phyloP scores from a whole-genome alignment of 2,329 filamentous ascomycete species.

The Fusarium sp. region DNA sequence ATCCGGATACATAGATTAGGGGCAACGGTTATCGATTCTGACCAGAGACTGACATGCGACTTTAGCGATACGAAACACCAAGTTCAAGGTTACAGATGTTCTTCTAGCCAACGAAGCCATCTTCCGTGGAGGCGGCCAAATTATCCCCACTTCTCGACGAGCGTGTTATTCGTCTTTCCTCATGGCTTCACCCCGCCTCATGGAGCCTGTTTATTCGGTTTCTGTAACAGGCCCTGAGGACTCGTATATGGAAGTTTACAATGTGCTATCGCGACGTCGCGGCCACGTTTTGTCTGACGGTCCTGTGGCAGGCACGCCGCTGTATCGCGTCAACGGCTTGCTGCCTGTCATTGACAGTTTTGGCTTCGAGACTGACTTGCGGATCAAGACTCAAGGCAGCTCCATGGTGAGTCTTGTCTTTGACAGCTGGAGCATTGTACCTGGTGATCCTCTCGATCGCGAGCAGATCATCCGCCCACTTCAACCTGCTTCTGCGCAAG shows the following conservation, averaged over 20 bases:
- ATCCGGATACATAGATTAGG: constrained; percentile 12
- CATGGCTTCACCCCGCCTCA: constrained; percentile 94
- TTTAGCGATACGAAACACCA: constrained; percentile 92
- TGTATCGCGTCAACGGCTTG: constrained; percentile 91
- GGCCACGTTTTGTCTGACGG: constrained; percentile 96
- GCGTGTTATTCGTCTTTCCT: constrained; percentile 97
- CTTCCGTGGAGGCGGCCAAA: constrained; percentile 94
- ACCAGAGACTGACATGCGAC: constrained; percentile 45
- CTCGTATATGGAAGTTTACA: constrained; percentile 89
- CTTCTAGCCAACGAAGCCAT: constrained; percentile 90
- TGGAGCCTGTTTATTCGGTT: constrained; percentile 95
- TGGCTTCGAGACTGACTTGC: constrained; percentile 96
- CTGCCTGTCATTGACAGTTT: constrained; percentile 98
- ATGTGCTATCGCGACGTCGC: constrained; percentile 85
- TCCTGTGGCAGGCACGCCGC: constrained; percentile 91
- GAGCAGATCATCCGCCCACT: constrained; percentile 85
- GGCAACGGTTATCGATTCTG: constrained; percentile 12
- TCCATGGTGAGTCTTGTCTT: constrained; percentile 93
- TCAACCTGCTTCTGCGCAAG: constrained; percentile 88
- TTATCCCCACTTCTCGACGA: constrained; percentile 93
- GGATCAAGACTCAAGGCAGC: constrained; percentile 95
- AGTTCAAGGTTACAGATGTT: constrained; percentile 95
- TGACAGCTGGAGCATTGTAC: constrained; percentile 95
- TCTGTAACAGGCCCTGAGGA: constrained; percentile 94
- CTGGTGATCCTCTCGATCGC: constrained; percentile 92